phyloP scores from a whole-genome alignment of 345 rosid genomes.

The Balakata baccata region DNA sequence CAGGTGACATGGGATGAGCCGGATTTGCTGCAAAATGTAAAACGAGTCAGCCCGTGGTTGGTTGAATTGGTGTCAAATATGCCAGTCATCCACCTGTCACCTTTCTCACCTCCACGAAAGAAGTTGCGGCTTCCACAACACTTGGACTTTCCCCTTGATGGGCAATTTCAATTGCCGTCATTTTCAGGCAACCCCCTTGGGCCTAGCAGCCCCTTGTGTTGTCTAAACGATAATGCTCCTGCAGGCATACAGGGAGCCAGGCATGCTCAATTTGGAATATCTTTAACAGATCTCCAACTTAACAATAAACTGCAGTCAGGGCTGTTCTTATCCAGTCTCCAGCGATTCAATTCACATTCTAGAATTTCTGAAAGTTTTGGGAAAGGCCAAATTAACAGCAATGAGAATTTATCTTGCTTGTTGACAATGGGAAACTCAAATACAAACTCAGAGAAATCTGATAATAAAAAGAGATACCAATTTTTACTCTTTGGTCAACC shows the following conservation, averaged over 20 bases:
- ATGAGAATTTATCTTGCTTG: constrained; percentile 64
- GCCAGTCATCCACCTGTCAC: constrained; percentile 61
- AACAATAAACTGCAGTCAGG: constrained; percentile 55
- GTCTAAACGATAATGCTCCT: constrained; percentile 69
- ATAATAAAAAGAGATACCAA: constrained; percentile 54
- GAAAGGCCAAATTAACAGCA: constrained; percentile 32
- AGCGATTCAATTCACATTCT: constrained; percentile 41
- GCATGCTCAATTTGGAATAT: constrained; percentile 83
- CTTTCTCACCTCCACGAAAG: constrained; percentile 89
- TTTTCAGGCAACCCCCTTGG: constrained; percentile 62
- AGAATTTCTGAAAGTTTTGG: constrained; percentile 39
- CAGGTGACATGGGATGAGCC: constrained; percentile 99
- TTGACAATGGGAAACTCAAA: constrained; percentile 64
- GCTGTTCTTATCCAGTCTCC: constrained; percentile 53
- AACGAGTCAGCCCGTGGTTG: constrained; percentile 90
- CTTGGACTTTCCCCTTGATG: constrained; percentile 48
- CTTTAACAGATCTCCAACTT: constrained; percentile 64
- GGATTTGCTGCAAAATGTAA: constrained; percentile 86
- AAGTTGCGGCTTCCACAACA: constrained; percentile 66
- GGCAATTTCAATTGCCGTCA: constrained; percentile 57
- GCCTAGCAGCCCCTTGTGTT: constrained; percentile 61
- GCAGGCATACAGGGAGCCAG: constrained; percentile 99
- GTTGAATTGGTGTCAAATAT: constrained; percentile 82
- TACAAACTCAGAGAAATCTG: constrained; percentile 48
- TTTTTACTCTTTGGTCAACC: constrained; percentile 87